These are phyloP conservation scores for Botrytis galanthina DNA, from an alignment of 2,329 filamentous ascomycete species.

Conservation along the genomic window DNA sequence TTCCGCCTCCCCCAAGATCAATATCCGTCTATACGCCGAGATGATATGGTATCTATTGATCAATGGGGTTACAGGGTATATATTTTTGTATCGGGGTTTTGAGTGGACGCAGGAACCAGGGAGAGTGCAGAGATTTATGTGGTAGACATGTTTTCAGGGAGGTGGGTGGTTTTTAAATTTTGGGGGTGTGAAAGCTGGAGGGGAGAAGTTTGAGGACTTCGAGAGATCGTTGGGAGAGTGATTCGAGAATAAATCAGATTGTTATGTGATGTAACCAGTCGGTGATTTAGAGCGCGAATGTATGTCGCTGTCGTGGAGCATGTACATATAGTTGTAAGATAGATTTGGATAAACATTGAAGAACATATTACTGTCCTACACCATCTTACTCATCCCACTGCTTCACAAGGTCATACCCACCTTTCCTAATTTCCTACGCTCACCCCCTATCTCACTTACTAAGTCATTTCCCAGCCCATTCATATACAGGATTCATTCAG, in stretches of 20 bases:
- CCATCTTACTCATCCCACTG: neutral
- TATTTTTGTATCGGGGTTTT: slow-evolving; percentile 69
- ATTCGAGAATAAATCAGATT: neutral
- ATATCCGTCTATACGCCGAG: slow-evolving; percentile 50
- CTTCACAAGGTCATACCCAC: neutral
- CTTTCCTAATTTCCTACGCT: neutral
- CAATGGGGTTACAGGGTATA: slow-evolving; percentile 64
- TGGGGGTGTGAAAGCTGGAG: neutral
- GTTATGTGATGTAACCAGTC: neutral
- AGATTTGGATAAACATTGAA: neutral
- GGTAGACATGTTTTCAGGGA: slow-evolving; percentile 49
- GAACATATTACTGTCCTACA: neutral
- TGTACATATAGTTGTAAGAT: neutral
- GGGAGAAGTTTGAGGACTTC: neutral
- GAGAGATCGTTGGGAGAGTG: neutral
- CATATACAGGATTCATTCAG: neutral
- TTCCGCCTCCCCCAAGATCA: neutral
- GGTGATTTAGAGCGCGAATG: neutral
- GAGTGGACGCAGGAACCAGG: slow-evolving; percentile 54
- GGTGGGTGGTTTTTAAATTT: too few species aligned
- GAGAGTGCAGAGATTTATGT: slow-evolving; percentile 75
- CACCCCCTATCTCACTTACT: neutral
- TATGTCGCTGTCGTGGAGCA: neutral
- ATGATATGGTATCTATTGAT: slow-evolving; percentile 67
- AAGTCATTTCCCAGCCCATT: neutral